Conservation (phyloP, 768 basidiomycete genomes). For the Russula sp. region DNA sequence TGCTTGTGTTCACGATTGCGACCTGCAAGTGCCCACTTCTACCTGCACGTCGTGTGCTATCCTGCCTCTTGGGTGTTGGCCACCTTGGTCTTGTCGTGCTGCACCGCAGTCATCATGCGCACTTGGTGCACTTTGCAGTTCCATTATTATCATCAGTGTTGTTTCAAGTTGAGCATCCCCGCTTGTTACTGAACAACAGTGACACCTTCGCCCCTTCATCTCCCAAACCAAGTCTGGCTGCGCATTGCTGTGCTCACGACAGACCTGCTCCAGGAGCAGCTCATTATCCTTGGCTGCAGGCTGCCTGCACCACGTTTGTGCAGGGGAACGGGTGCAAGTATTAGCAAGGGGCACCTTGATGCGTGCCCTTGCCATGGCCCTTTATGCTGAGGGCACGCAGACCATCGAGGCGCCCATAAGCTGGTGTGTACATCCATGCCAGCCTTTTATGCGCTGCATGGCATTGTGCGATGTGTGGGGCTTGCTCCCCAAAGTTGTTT, state of each 20-base stretch:
- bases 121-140: too few species aligned
- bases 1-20: background rate
- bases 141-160: too few species aligned
- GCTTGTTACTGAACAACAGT: too few species aligned
- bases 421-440: slow-evolving; percentile 15
- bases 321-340: background rate
- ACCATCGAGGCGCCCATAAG: slow-evolving; percentile 1
- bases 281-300: slow-evolving; percentile 46
- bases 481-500: background rate
- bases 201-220: too few species aligned
- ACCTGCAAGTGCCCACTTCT: too few species aligned
- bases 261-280: slow-evolving; percentile 45
- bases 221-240: slow-evolving; percentile 63
- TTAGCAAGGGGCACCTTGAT: background rate
- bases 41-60: background rate
- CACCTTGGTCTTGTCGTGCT: slow-evolving; percentile 53
- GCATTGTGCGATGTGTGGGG: slow-evolving; percentile 2
- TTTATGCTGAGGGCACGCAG: slow-evolving; percentile 11
- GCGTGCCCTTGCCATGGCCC: slow-evolving; percentile 9
- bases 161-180: too few species aligned
- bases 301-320: slow-evolving; percentile 22
- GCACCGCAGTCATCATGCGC: slow-evolving; percentile 41
- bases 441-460: slow-evolving; percentile 10
- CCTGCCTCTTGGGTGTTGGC: slow-evolving; percentile 23
- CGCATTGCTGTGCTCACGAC: slow-evolving; percentile 44